A percentile compares a stretch with the other conserved stretches of the same genome.
phyloP scores from a whole-genome alignment of 202 grass and related monocot species.

The Panicum virgatum region DNA sequence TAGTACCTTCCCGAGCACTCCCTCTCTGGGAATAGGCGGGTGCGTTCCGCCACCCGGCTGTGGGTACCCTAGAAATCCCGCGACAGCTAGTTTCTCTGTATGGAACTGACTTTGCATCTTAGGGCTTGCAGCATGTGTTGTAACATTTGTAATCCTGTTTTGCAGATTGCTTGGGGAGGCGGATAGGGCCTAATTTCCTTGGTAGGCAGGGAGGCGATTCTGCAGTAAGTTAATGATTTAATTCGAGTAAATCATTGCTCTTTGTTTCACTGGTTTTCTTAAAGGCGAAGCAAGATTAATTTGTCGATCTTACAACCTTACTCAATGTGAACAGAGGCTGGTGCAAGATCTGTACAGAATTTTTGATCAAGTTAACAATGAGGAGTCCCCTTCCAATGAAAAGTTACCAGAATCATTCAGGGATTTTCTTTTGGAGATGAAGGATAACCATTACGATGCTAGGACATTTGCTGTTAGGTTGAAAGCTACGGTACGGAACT shows the following conservation, averaged over 20 bases:
- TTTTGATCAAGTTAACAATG: constrained; percentile 80
- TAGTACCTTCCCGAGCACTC: no score
- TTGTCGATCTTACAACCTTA: constrained; percentile 33
- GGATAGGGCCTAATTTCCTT: constrained; percentile 90
- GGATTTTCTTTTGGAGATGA: constrained; percentile 92
- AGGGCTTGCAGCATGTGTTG: background rate
- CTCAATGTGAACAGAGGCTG: constrained; percentile 71
- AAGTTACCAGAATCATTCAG: constrained; percentile 88
- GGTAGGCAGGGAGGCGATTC: constrained; percentile 73
- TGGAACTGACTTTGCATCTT: constrained; percentile 3
- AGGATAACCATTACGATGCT: constrained; percentile 85
- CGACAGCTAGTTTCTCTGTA: constrained; percentile 9
- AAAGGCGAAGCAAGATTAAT: constrained; percentile 23
- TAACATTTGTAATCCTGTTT: constrained; percentile 40
- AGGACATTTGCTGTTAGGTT: constrained; percentile 79
- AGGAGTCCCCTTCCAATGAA: constrained; percentile 53
- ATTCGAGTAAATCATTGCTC: constrained; percentile 14
- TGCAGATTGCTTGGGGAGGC: constrained; percentile 93
- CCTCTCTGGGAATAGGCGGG: no score
- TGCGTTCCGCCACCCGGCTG: no score
- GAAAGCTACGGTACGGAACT: constrained; percentile 79
- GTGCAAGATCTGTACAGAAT: constrained; percentile 89
- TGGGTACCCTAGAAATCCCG: no score
- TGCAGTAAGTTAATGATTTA: constrained; percentile 48
- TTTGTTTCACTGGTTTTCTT: constrained; percentile 18